phyloP scores from a whole-genome alignment of 805 yeast species.

The Candida maesae region DNA sequence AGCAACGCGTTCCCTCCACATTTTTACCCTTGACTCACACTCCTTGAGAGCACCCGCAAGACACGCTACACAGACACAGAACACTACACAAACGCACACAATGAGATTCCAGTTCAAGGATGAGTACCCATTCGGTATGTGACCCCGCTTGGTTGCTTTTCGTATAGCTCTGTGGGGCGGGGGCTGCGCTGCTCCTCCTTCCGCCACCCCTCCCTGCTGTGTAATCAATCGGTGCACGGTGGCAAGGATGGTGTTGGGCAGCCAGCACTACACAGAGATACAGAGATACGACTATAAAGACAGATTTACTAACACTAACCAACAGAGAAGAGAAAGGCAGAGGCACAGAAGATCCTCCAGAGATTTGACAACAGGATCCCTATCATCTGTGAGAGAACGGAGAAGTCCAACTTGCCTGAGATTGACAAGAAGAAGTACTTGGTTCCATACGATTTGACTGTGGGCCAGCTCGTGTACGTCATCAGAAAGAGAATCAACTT shows the following conservation, averaged over 20 bases:
- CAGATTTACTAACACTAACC: slow-evolving; percentile 4
- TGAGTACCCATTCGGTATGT: slow-evolving; percentile 89
- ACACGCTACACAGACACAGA: neutral
- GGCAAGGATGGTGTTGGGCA: too few relatives aligned
- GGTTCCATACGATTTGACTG: slow-evolving; percentile 94
- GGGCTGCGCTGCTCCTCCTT: too few relatives aligned
- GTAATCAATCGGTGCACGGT: too few relatives aligned
- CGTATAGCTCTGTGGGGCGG: neutral
- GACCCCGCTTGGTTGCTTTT: neutral
- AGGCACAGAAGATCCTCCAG: slow-evolving; percentile 84
- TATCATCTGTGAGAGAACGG: slow-evolving; percentile 94
- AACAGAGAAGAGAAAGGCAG: slow-evolving; percentile 87
- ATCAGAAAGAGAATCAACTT: slow-evolving; percentile 93
- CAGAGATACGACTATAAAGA: neutral
- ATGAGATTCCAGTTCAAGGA: slow-evolving; percentile 94
- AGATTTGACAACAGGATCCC: slow-evolving; percentile 93
- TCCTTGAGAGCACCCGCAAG: too few relatives aligned
- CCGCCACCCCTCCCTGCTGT: too few relatives aligned
- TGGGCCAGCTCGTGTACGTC: slow-evolving; percentile 97
- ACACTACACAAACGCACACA: neutral
- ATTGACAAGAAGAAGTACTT: slow-evolving; percentile 96
- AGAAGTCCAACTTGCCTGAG: slow-evolving; percentile 91
- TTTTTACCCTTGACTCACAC: too few relatives aligned
- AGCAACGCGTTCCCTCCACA: neutral
- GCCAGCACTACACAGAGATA: neutral